A percentile compares a stretch with the other conserved stretches of the same genome.
Evolutionary conservation across 2,329 filamentous ascomycete species (phyloP).

Genomic region (Tolypocladium tundrense): DNA sequence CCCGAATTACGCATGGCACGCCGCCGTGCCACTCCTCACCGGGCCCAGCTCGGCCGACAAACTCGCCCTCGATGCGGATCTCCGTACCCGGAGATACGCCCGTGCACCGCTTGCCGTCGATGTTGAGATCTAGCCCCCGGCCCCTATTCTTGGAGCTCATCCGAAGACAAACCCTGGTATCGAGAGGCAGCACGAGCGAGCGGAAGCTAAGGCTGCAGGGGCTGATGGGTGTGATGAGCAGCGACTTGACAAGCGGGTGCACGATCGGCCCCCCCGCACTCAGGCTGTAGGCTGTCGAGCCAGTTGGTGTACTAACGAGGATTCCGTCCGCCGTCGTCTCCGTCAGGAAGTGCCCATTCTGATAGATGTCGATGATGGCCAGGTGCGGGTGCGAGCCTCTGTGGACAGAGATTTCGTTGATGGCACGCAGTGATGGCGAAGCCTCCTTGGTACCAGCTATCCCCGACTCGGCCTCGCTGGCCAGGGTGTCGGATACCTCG

Average conservation of each 20-base stretch:
- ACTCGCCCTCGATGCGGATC: conserved; percentile 79
- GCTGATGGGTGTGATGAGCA: conserved; percentile 90
- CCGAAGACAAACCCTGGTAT: conserved; percentile 72
- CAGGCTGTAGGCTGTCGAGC: conserved; percentile 92
- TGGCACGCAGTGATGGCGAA: conserved; percentile 51
- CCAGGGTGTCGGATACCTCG: conserved; percentile 33
- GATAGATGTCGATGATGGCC: conserved; percentile 81
- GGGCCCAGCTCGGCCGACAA: conserved; percentile 42
- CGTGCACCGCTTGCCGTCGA: conserved; percentile 62
- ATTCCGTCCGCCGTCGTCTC: conserved; percentile 94
- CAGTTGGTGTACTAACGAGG: conserved; percentile 86
- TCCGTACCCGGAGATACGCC: conserved; percentile 69
- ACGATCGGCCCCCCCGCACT: conserved; percentile 88
- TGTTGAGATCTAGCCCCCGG: conserved; percentile 66
- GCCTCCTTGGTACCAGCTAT: conserved; percentile 24
- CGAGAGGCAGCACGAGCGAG: conserved; percentile 77
- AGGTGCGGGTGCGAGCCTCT: conserved; percentile 83
- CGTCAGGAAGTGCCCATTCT: conserved; percentile 82
- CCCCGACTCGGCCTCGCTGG: conserved; percentile 32
- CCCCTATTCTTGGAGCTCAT: conserved; percentile 73
- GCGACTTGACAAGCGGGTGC: conserved; percentile 79
- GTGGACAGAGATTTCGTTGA: conserved; percentile 94
- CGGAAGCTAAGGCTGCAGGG: conserved; percentile 86
- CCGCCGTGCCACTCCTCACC: conserved; percentile 57
- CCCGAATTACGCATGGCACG: conserved; percentile 81